These are phyloP conservation scores for Lactarius trivialis DNA, from an alignment of 768 basidiomycete species.

Conservation along the genomic window DNA sequence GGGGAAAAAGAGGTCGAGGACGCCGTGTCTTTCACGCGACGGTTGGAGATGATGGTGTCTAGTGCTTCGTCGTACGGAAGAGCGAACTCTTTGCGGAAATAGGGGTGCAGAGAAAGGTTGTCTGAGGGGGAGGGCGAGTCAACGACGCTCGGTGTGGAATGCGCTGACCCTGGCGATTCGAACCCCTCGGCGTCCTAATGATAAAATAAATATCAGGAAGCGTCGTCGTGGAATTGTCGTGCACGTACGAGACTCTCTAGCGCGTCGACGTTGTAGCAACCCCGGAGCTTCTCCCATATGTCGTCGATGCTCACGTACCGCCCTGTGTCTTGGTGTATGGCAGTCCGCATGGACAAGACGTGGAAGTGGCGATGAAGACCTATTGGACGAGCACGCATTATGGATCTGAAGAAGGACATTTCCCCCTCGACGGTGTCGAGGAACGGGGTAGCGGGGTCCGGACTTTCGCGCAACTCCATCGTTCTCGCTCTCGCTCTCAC, in stretches of 20 bases:
- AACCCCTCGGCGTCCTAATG: slow-evolving; percentile 23
- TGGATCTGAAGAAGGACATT: slow-evolving; percentile 76
- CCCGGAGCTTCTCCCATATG: slow-evolving; percentile 69
- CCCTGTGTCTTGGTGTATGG: slow-evolving; percentile 67
- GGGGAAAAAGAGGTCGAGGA: slow-evolving; percentile 46
- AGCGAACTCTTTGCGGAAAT: slow-evolving; percentile 63
- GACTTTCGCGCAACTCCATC: slow-evolving; percentile 16
- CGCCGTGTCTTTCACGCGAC: slow-evolving; percentile 57
- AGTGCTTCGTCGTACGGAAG: slow-evolving; percentile 55
- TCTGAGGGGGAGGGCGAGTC: slow-evolving; percentile 64
- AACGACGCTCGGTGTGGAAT: slow-evolving; percentile 40
- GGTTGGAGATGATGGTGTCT: slow-evolving; percentile 52
- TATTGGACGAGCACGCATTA: slow-evolving; percentile 76
- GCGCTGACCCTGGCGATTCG: slow-evolving; percentile 38
- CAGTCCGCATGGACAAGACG: slow-evolving; percentile 63
- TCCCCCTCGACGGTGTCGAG: slow-evolving; percentile 76
- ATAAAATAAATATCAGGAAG: not conserved
- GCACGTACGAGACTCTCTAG: slow-evolving; percentile 60
- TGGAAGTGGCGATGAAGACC: slow-evolving; percentile 83
- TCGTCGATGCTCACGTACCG: slow-evolving; percentile 50
- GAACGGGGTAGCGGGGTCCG: slow-evolving; percentile 11
- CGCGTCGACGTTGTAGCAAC: slow-evolving; percentile 68
- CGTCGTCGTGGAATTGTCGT: not conserved
- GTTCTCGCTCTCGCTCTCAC: not conserved
- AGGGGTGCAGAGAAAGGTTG: slow-evolving; percentile 62